A percentile compares a stretch with the other conserved stretches of the same genome.
Conservation (phyloP, 805 yeast genomes). For the Vanderwaltozyma tropicalis region DNA sequence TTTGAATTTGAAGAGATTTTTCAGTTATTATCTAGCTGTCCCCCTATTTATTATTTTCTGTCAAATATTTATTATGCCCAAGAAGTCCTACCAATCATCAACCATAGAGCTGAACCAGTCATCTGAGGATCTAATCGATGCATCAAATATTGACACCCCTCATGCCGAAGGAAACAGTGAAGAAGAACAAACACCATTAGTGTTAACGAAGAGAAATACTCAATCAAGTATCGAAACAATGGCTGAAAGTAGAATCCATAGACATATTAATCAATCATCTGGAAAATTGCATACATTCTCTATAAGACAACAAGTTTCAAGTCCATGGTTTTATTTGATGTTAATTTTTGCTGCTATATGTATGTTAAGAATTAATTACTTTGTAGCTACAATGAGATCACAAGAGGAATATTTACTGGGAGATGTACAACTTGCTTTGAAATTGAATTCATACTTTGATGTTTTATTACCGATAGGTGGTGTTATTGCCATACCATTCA, state of each 20-base stretch:
- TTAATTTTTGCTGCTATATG: conserved; percentile 71
- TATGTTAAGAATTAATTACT: conserved; percentile 86
- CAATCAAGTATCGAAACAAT: conserved; percentile 52
- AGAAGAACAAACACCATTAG: neutral
- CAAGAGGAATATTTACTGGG: conserved; percentile 70
- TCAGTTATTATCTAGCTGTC: conserved; percentile 55
- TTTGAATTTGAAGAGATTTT: conserved; percentile 44
- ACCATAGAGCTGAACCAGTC: neutral
- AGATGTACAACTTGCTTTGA: conserved; percentile 38
- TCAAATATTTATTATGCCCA: conserved; percentile 74
- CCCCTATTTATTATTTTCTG: conserved; percentile 70
- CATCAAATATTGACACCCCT: too few relatives aligned
- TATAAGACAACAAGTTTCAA: conserved; percentile 37
- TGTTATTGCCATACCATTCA: conserved; percentile 72
- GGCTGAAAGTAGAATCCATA: conserved; percentile 45
- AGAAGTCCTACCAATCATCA: conserved; percentile 2
- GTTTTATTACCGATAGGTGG: conserved; percentile 86
- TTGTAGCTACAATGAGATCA: conserved; percentile 78
- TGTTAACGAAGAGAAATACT: too few relatives aligned
- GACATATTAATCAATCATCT: conserved; percentile 53
- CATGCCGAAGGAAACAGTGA: too few relatives aligned
- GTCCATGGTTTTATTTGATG: conserved; percentile 71
- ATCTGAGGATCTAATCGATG: too few relatives aligned
- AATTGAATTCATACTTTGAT: conserved; percentile 69
- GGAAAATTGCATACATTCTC: conserved; percentile 66